Evolutionary conservation across 345 rosid genomes (phyloP).

Genomic region (Syzygium oleosum): DNA sequence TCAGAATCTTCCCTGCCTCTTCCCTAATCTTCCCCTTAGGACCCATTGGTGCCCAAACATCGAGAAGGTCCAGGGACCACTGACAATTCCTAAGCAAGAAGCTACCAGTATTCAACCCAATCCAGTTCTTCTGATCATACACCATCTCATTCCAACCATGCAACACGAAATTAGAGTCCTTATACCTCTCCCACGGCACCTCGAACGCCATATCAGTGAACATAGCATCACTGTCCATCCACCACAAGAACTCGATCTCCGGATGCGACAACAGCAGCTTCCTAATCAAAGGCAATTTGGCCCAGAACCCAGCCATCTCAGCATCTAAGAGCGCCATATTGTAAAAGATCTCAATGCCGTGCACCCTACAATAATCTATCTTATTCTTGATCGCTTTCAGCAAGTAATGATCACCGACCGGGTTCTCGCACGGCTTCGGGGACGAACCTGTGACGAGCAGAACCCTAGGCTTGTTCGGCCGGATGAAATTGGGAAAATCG

Average conservation of each 20-base stretch:
- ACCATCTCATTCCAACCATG: conserved; percentile 70
- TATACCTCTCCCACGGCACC: conserved; percentile 56
- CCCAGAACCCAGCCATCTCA: conserved; percentile 62
- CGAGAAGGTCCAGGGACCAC: conserved; percentile 46
- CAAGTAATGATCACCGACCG: conserved; percentile 51
- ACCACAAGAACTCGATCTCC: conserved; percentile 56
- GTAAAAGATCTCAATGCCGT: conserved; percentile 45
- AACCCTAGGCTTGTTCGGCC: conserved; percentile 42
- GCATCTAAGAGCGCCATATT: conserved; percentile 53
- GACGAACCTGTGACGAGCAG: conserved; percentile 56
- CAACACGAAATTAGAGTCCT: conserved; percentile 39
- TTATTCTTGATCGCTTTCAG: conserved; percentile 52
- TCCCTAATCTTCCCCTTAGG: conserved; percentile 55
- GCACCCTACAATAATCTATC: conserved; percentile 52
- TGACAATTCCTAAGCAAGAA: conserved; percentile 45
- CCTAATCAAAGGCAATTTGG: conserved; percentile 47
- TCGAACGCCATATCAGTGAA: conserved; percentile 61
- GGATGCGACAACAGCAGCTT: conserved; percentile 47
- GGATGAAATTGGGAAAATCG: conserved; percentile 27
- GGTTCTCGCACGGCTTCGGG: conserved; percentile 59
- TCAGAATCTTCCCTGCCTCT: conserved; percentile 48
- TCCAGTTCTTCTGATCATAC: conserved; percentile 53
- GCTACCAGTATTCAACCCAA: conserved; percentile 56
- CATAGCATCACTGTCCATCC: conserved; percentile 70
- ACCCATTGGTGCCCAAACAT: conserved; percentile 52